These are phyloP conservation scores for Choricystis sp. DNA, from an alignment of 139 green algal species.

Conservation along the genomic window DNA sequence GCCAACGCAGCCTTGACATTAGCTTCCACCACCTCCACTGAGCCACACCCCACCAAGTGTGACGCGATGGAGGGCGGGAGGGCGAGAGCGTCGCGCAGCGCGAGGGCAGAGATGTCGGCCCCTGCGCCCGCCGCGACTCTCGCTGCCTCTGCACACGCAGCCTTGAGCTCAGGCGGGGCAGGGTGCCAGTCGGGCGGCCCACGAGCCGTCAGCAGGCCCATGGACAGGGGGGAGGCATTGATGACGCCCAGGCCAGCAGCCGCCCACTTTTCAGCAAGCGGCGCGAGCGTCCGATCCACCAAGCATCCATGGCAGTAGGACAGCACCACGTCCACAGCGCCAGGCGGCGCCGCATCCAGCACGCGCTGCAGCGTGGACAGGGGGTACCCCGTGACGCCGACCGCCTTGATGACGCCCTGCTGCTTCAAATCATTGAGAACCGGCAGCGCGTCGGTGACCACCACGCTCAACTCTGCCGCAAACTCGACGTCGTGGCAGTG, in stretches of 20 bases:
- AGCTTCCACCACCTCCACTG: slow-evolving; percentile 17
- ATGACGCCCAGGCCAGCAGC: slow-evolving; percentile 66
- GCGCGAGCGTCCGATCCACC: slow-evolving; percentile 51
- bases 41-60: slow-evolving; percentile 65
- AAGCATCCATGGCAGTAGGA: slow-evolving; percentile 89
- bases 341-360: slow-evolving; percentile 44
- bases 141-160: slow-evolving; percentile 32
- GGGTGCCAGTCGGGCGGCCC: slow-evolving; percentile 84
- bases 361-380: slow-evolving; percentile 59
- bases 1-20: slow-evolving; percentile 42
- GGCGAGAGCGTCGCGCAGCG: slow-evolving; percentile 37
- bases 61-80: slow-evolving; percentile 34
- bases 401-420: slow-evolving; percentile 55
- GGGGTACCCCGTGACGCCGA: slow-evolving; percentile 86
- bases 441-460: slow-evolving; percentile 77
- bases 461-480: slow-evolving; percentile 49
- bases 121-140: slow-evolving; percentile 17
- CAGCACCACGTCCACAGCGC: slow-evolving; percentile 65
- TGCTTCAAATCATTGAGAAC: slow-evolving; percentile 63
- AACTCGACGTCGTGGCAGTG: slow-evolving; percentile 96
- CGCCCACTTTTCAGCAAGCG: slow-evolving; percentile 39
- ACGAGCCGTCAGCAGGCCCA: slow-evolving; percentile 75
- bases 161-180: slow-evolving; percentile 48
- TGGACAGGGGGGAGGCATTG: slow-evolving; percentile 65
- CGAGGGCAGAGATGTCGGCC: slow-evolving; percentile 42